phyloP scores from a whole-genome alignment of 2,329 filamentous ascomycete genomes.

The Sordariomycetes sp. region DNA sequence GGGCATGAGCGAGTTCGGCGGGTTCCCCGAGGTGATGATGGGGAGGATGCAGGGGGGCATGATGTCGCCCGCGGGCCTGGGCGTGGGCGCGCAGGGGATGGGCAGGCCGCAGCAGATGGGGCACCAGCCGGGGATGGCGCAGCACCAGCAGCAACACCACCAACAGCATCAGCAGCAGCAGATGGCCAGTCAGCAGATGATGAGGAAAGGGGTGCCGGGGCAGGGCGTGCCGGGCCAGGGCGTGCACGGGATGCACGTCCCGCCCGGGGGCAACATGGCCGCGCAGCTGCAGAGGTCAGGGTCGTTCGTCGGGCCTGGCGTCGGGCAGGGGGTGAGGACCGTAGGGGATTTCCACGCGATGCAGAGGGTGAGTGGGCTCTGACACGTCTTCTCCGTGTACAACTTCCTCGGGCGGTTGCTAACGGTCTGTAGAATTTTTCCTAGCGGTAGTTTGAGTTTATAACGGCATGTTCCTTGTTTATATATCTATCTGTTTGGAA shows the following conservation, averaged over 20 bases:
- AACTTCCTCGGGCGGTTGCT: background rate
- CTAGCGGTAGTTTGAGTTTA: background rate
- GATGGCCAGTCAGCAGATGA: too few relatives aligned
- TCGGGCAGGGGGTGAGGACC: constrained; percentile 24
- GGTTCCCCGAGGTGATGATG: constrained; percentile 43
- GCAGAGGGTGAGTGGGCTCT: constrained; percentile 32
- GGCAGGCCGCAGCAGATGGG: background rate
- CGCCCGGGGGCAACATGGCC: constrained; percentile 7
- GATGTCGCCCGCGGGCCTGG: background rate
- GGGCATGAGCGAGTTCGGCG: constrained; percentile 27
- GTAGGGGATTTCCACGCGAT: constrained; percentile 39
- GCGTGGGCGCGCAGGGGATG: background rate
- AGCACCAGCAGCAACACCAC: constrained; percentile 14
- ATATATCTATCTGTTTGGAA: too few relatives aligned
- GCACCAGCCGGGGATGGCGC: background rate
- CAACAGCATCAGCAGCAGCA: too few relatives aligned
- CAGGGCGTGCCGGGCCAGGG: background rate
- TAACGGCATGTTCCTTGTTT: background rate
- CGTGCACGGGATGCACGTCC: background rate
- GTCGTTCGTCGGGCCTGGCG: constrained; percentile 20
- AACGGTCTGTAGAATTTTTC: background rate
- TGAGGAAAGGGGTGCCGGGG: constrained; percentile 3
- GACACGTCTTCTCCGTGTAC: background rate
- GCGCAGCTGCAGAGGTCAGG: constrained; percentile 15
- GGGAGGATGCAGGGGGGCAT: constrained; percentile 27